Conservation (phyloP, 176 grass and related monocot genomes). For the Triticum timopheevii region DNA sequence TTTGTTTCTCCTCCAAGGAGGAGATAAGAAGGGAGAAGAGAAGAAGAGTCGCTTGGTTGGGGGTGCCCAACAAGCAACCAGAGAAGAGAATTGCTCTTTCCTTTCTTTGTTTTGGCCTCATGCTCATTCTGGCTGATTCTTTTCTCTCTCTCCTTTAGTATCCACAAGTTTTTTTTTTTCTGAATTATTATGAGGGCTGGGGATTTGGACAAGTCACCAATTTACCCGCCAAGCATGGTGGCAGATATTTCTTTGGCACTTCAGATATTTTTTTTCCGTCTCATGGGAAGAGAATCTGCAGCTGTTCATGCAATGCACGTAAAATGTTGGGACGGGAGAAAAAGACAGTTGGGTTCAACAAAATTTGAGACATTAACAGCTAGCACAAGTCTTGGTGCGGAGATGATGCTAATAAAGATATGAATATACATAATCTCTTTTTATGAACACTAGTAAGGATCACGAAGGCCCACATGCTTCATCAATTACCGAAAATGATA, state of each 20-base stretch:
- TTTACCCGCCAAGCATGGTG: background rate
- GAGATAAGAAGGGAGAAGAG: constrained; percentile 33
- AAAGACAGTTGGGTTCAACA: background rate
- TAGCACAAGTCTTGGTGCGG: background rate
- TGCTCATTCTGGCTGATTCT: constrained; percentile 22
- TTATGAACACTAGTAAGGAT: no score
- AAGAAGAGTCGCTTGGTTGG: background rate
- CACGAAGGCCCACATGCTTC: no score
- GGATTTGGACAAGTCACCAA: background rate
- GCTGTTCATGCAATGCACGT: background rate
- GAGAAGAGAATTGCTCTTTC: constrained; percentile 8
- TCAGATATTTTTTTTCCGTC: background rate
- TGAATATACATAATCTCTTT: no score
- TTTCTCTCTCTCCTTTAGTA: background rate
- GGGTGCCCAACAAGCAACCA: constrained; percentile 22
- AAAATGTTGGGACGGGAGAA: background rate
- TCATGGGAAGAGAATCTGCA: constrained; percentile 8
- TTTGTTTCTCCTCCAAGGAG: constrained; percentile 14
- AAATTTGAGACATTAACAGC: background rate
- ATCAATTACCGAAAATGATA: no score
- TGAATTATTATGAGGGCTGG: constrained; percentile 33
- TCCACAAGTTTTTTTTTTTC: background rate
- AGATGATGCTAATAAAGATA: background rate
- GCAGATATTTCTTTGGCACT: constrained; percentile 30
- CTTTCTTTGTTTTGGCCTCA: background rate